Conservation (phyloP, 495 filamentous ascomycete species). For the Hapsidospora chrysogenum region DNA sequence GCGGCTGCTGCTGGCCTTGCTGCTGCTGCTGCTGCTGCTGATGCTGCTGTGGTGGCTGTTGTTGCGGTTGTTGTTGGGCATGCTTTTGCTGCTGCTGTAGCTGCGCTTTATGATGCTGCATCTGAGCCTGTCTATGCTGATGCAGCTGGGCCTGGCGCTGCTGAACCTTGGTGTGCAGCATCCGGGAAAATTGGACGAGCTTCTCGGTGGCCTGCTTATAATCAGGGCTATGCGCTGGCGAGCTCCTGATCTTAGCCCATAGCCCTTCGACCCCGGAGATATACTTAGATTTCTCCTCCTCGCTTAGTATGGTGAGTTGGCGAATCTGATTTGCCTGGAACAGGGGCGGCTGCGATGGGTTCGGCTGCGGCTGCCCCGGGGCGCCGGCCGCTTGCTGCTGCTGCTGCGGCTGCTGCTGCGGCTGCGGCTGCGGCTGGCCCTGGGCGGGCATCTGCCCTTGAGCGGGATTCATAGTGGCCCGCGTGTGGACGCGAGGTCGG, state of each 20-base stretch:
- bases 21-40: conserved; percentile 12
- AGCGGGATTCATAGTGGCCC: neutral
- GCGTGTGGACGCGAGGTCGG: too few relatives aligned
- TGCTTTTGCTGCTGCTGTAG: conserved; percentile 8
- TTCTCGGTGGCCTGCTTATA: conserved; percentile 47
- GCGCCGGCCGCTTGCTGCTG: conserved; percentile 7
- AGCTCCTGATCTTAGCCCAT: conserved; percentile 42
- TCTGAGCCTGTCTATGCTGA: conserved; percentile 4
- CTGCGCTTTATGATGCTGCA: conserved; percentile 4
- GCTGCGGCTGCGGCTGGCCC: conserved; percentile 2
- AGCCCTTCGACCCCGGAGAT: conserved; percentile 42
- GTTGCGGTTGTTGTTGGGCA: conserved; percentile 5
- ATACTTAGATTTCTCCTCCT: conserved; percentile 51
- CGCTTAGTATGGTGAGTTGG: conserved; percentile 21
- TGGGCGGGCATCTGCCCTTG: conserved; percentile 1
- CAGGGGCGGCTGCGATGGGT: conserved; percentile 6
- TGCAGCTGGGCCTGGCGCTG: conserved; percentile 8
- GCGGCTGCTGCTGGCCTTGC: neutral
- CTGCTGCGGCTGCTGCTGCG: conserved; percentile 10
- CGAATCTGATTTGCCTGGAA: conserved; percentile 32
- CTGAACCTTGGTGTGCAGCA: conserved; percentile 41
- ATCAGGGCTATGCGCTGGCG: conserved; percentile 34
- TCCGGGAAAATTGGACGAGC: conserved; percentile 46
- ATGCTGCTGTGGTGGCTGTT: conserved; percentile 14
- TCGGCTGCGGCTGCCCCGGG: conserved; percentile 2